These are phyloP conservation scores for Glycine latifolia DNA, from an alignment of 306 rosid species.

Conservation along the genomic window DNA sequence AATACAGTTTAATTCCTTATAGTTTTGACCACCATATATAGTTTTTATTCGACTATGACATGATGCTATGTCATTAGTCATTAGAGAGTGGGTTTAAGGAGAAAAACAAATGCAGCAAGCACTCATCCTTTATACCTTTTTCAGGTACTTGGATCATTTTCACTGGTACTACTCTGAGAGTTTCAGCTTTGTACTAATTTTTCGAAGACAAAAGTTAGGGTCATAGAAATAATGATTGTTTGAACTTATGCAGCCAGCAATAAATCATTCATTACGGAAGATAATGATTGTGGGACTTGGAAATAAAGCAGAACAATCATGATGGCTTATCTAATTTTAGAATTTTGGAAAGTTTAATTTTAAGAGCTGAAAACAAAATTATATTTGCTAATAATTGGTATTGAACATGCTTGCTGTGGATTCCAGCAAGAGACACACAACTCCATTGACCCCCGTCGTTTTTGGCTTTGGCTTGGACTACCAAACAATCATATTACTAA, in stretches of 20 bases:
- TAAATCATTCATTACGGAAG: neutral
- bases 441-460: neutral
- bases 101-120: conserved; percentile 5
- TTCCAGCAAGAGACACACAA: conserved; percentile 5
- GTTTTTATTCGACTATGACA: conserved; percentile 22
- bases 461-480: conserved; percentile 11
- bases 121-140: neutral
- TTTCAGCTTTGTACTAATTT: neutral
- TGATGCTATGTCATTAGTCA: neutral
- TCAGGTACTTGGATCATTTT: conserved; percentile 21
- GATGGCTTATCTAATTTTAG: neutral
- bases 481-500: neutral
- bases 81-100: conserved; percentile 15
- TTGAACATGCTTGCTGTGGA: conserved; percentile 16
- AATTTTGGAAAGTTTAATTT: neutral
- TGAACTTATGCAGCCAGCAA: conserved; percentile 21
- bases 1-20: conserved; percentile 4
- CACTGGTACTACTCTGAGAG: neutral
- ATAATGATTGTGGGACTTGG: neutral
- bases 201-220: neutral
- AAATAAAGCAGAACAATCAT: conserved; percentile 22
- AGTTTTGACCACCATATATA: neutral
- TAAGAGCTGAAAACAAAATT: conserved; percentile 5
- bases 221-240: conserved; percentile 12
- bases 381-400: conserved; percentile 28